Base-by-base conservation (phyloP, 2,329 filamentous ascomycete genomes). In the Ploettnerulaceae sp. region DNA sequence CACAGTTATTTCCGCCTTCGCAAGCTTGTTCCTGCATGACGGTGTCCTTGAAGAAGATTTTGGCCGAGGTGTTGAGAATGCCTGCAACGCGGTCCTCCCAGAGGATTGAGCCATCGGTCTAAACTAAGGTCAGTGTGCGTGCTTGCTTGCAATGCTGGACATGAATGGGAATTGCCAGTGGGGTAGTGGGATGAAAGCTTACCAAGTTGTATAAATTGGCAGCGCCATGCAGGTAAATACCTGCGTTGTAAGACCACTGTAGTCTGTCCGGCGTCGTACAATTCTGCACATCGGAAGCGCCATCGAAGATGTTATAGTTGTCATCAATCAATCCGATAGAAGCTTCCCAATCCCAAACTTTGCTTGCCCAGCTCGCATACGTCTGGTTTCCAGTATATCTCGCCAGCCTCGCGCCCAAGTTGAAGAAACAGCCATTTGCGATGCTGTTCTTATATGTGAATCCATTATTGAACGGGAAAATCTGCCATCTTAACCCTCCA, bases 401-500 rank as follows among this genome's bases (percentile, higher is more conserved):
- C 1, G 83, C 84, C 5, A 90, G 71, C 6, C 86, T 78, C 1
- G 84, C 79, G 11, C 73, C 76, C 4, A 81, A 64, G 40, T 78
- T 76, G 63, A 81, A 80, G 64, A 80, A 79, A 48, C 75, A 76
- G 3, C 74, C 77, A 52, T 79, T 76, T 0, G 77, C 79, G 51
- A 81, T 79, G 14, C 76, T 75, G 51, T 81, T 81, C 59, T 81
- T 91, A 72, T 90, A 89, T 57, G 82, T 75, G 66, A 82, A 94
- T n/a, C 89, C 89, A 26, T 76, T 79, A 62, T 94, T 91, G 71
- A 86, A 89, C 2, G 77, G 72, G 62, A 86, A 91, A 38, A 94
- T 89, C 66, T 95, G 88, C 86, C 86, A 91, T 53, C 85, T 77
- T 47, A 93, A 64, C 4, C 87, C 88, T 37, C 87, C 87, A n/a